Conservation (phyloP, 768 basidiomycete species). For the Symmetrospora coprosmae region DNA sequence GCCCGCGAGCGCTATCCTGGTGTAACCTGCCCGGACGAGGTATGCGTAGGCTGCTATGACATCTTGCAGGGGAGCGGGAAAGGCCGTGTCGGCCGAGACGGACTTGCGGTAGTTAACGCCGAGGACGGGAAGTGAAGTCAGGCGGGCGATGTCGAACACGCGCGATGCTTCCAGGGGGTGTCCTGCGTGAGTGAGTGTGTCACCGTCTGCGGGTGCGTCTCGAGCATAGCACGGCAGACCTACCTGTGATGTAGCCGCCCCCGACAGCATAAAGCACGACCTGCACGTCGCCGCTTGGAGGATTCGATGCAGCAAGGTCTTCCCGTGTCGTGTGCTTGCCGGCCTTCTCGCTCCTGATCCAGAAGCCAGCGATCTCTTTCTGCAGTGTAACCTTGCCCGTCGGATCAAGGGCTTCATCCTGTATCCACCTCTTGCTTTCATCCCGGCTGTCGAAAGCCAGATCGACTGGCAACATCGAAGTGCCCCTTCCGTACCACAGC, state of each 20-base stretch:
- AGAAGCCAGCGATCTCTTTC: conserved; percentile 23
- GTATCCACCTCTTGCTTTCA: conserved; percentile 14
- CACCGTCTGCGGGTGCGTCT: neutral
- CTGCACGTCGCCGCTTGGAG: neutral
- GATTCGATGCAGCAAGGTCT: neutral
- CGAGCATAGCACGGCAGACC: neutral
- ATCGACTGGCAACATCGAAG: neutral
- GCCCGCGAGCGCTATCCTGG: conserved; percentile 25
- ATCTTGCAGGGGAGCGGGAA: conserved; percentile 28
- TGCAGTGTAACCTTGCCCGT: neutral
- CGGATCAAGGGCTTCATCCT: conserved; percentile 18
- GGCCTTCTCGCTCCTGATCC: conserved; percentile 11
- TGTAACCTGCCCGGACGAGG: conserved; percentile 25
- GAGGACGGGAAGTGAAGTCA: neutral
- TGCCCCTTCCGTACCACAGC: conserved; percentile 1
- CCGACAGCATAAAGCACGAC: conserved; percentile 28
- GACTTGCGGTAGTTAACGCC: conserved; percentile 30
- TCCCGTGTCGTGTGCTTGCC: neutral
- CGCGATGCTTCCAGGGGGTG: neutral
- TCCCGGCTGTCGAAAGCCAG: conserved; percentile 5
- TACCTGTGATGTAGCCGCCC: conserved; percentile 23
- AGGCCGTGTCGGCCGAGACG: neutral
- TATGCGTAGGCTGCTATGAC: conserved; percentile 27
- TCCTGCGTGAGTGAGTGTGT: neutral
- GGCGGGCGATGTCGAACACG: conserved; percentile 9